Base-by-base conservation (phyloP, 768 basidiomycete species). In the Termitomyces sp. region DNA sequence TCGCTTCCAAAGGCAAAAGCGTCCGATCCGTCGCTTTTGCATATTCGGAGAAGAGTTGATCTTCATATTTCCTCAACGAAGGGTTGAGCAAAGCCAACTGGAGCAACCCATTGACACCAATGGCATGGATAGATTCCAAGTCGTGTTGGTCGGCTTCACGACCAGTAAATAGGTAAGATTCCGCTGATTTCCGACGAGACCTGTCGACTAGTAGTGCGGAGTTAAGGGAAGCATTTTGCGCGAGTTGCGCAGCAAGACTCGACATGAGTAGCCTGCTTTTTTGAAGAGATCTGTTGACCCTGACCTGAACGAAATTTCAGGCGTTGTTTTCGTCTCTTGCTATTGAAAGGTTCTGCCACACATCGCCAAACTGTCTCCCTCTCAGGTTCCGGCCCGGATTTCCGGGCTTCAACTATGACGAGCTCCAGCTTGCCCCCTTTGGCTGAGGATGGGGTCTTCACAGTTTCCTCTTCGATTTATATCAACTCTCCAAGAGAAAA, bases 81-180 rank as follows among this genome's bases (percentile, higher is more conserved):
- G 85, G 76, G 49, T 88, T 81, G 34, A 96, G 70, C 2, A 82
- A 70, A 22, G 81, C 70, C 16, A 97, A 80, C 49, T 91, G 88
- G 1, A 85, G 70, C 62, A 94, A 85, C 7, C 88, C 92, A 66
- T 92, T 93, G 51, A 81, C 73, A 3, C 82, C 92, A 9, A 98
- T 79, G 0, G 92, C 86, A 66, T 90, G 82, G 54, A 98, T 83
- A 6, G 92, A 81, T 68, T 96, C 88, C 57, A 97, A 76, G 71
- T 98, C 94, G 69, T 97, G 89, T 57, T 84, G 76, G 64, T 90
- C 86, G 9, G 93, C 93, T 50, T 91, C 88, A 58, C 81, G 80
- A 41, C 87, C 84, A 15, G 88, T 84, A 71, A 96, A 97, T 36
- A 99, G 82, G 74, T 98, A 98, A 0, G 94, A 95, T 67, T 88